A percentile compares a stretch with the other conserved stretches of the same genome.
Conservation (phyloP, 2,329 filamentous ascomycete genomes). For the Fusarium devonianum region DNA sequence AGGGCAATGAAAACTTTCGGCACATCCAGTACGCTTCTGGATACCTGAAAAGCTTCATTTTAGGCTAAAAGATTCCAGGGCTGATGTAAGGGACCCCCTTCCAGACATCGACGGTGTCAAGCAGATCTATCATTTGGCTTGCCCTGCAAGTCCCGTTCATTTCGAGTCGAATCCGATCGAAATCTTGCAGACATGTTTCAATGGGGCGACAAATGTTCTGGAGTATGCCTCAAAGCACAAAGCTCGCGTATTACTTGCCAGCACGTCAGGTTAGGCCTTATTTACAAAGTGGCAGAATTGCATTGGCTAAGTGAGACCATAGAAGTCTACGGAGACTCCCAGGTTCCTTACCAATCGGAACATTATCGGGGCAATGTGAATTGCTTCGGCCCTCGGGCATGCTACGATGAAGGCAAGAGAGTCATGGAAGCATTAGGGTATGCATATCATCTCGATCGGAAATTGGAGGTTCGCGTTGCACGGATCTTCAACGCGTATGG, state of each 20-base stretch:
- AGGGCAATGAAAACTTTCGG: conserved; percentile 12
- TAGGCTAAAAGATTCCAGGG: background rate
- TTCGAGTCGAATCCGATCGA: conserved; percentile 31
- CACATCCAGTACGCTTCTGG: conserved; percentile 16
- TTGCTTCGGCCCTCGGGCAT: conserved; percentile 49
- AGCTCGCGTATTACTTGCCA: conserved; percentile 23
- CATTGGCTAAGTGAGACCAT: background rate
- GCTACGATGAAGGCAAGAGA: conserved; percentile 53
- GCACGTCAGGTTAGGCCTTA: conserved; percentile 19
- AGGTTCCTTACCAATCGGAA: conserved; percentile 26
- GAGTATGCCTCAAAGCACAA: conserved; percentile 30
- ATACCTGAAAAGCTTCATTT: background rate
- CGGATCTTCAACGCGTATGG: conserved; percentile 35
- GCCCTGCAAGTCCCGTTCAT: conserved; percentile 28
- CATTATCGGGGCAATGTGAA: conserved; percentile 52
- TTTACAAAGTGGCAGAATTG: fast-evolving
- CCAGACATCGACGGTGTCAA: conserved; percentile 22
- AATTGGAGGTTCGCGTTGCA: conserved; percentile 33
- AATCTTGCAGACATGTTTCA: conserved; percentile 33
- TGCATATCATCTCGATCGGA: conserved; percentile 30
- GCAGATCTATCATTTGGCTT: conserved; percentile 33
- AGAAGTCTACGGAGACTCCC: conserved; percentile 32
- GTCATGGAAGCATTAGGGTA: conserved; percentile 49
- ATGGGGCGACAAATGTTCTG: conserved; percentile 22
- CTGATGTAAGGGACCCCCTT: conserved; percentile 27